Conservation (phyloP, 331 rosid species). For the Acacia pycnantha region DNA sequence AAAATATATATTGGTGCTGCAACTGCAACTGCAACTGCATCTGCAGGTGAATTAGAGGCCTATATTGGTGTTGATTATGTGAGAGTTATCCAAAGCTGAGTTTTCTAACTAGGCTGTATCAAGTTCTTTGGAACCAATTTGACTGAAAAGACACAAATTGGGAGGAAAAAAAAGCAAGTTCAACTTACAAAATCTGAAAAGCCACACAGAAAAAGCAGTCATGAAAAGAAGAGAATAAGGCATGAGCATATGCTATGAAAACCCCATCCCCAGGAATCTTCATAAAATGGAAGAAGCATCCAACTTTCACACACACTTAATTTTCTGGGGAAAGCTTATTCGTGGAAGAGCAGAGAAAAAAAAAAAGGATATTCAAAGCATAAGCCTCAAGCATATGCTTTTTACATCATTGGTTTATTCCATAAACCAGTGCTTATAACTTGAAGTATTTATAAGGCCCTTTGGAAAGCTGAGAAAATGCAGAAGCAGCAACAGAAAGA, state of each 20-base stretch:
- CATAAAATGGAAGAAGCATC: constrained; percentile 38
- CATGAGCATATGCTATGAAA: constrained; percentile 28
- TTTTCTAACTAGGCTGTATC: not conserved
- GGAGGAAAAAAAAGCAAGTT: not conserved
- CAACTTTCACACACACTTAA: constrained; percentile 27
- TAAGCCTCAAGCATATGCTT: constrained; percentile 45
- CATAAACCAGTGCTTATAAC: not conserved
- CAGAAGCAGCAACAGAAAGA: not conserved
- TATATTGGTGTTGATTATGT: no score
- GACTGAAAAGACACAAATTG: not conserved
- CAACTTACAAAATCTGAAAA: constrained; percentile 25
- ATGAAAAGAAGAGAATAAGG: constrained; percentile 25
- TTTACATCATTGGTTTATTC: constrained; percentile 32
- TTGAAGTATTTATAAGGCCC: constrained; percentile 21
- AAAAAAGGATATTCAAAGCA: constrained; percentile 34
- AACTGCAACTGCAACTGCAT: no score
- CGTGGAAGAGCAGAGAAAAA: not conserved
- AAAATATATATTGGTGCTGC: no score
- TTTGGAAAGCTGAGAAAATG: not conserved
- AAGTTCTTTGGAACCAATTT: constrained; percentile 20
- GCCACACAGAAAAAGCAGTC: not conserved
- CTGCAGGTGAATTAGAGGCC: no score
- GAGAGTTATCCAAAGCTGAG: no score
- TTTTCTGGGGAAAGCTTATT: not conserved
- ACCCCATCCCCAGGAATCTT: not conserved